Evolutionary conservation across 2,329 filamentous ascomycete species (phyloP).

Genomic region (Pseudopithomyces maydicus): DNA sequence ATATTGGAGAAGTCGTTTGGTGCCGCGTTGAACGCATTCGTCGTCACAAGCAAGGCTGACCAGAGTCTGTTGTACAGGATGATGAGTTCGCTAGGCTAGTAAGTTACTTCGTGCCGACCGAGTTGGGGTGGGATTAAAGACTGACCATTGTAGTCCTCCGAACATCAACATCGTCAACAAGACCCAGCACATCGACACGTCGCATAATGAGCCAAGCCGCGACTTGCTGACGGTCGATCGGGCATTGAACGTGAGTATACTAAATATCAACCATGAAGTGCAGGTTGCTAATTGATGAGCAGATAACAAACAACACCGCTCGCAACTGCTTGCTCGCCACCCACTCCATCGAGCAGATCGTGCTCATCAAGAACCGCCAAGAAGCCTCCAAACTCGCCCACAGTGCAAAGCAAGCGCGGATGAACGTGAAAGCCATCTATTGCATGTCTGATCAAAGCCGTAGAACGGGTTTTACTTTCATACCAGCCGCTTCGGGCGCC

Average conservation of each 20-base stretch:
- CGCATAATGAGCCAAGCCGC: constrained; percentile 73
- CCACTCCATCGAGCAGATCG: constrained; percentile 79
- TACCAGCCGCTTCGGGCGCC: constrained; percentile 48
- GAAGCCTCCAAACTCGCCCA: constrained; percentile 75
- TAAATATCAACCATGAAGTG: not conserved
- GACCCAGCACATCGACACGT: constrained; percentile 59
- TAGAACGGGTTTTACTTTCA: constrained; percentile 61
- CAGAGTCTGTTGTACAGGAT: constrained; percentile 69
- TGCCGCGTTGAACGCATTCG: constrained; percentile 72
- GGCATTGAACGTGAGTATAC: constrained; percentile 64
- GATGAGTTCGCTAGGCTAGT: constrained; percentile 65
- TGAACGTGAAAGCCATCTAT: constrained; percentile 76
- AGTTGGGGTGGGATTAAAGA: not conserved
- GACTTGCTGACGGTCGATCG: constrained; percentile 78
- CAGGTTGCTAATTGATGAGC: constrained; percentile 15
- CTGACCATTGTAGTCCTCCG: constrained; percentile 44
- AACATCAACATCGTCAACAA: constrained; percentile 69
- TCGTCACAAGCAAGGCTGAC: constrained; percentile 79
- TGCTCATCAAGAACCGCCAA: constrained; percentile 71
- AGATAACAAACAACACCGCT: constrained; percentile 77
- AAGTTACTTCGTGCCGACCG: constrained; percentile 20
- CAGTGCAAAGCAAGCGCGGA: constrained; percentile 52
- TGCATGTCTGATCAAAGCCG: constrained; percentile 67
- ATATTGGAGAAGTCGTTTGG: constrained; percentile 81
- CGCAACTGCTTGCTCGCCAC: constrained; percentile 84